Percentiles rank a stretch among this genome's conserved stretches.
Conservation (phyloP, 1,284 basidiomycete species). For the Anthracocystis setariae region DNA sequence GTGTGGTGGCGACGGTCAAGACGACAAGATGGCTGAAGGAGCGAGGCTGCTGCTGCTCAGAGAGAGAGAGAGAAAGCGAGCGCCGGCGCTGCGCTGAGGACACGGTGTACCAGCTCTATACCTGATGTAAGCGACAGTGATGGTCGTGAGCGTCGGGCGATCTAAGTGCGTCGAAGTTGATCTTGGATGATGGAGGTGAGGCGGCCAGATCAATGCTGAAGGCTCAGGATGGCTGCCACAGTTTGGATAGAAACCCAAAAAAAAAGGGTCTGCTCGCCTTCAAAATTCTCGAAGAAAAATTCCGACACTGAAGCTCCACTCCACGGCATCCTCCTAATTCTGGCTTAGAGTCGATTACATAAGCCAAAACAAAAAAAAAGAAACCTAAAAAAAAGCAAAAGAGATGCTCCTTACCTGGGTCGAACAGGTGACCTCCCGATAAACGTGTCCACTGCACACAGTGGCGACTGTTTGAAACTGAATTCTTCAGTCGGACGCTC, state of each 20-base stretch:
- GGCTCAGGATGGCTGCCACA: not conserved
- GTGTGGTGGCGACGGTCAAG: not conserved
- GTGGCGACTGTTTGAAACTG: constrained; percentile 26
- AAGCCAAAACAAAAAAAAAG: not conserved
- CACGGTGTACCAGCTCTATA: too few species aligned
- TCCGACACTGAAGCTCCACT: constrained; percentile 23
- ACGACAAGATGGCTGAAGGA: not conserved
- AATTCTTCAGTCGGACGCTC: constrained; percentile 56
- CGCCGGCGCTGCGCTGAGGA: constrained; percentile 10
- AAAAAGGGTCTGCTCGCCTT: constrained; percentile 12
- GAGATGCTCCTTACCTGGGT: constrained; percentile 45
- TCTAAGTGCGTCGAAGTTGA: too few species aligned
- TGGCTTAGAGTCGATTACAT: constrained; percentile 5
- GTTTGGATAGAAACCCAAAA: not conserved
- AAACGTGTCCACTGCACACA: constrained; percentile 11
- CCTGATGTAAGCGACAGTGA: too few species aligned
- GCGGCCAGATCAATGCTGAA: not conserved
- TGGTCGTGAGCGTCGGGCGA: too few species aligned
- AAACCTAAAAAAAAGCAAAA: constrained; percentile 7
- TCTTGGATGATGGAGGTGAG: too few species aligned
- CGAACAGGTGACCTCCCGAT: constrained; percentile 51
- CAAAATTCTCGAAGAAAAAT: constrained; percentile 36
- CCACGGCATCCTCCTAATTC: not conserved
- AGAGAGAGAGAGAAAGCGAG: constrained; percentile 5
- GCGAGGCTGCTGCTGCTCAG: not conserved